Conservation (phyloP, 2,329 filamentous ascomycete genomes). For the Pestalotiopsis sp. region DNA sequence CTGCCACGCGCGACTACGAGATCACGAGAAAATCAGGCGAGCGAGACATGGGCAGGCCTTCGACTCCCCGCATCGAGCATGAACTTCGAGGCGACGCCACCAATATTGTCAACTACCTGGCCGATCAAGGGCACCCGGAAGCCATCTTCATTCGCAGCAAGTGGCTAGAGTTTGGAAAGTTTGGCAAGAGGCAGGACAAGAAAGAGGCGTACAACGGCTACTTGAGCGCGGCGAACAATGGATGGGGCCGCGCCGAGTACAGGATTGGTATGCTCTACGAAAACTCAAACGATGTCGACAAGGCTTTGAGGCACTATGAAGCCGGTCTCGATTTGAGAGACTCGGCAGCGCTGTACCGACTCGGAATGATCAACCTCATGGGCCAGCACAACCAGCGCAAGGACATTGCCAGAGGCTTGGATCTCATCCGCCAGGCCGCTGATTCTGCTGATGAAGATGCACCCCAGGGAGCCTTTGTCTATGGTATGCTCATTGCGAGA, state of each 20-base stretch:
- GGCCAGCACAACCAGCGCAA: constrained; percentile 90
- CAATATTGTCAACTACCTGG: constrained; percentile 88
- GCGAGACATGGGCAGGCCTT: constrained; percentile 57
- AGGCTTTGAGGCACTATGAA: constrained; percentile 90
- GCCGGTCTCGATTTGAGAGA: constrained; percentile 78
- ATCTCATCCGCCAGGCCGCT: constrained; percentile 82
- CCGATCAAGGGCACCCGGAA: constrained; percentile 89
- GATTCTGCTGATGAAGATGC: constrained; percentile 93
- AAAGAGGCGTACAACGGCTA: constrained; percentile 92
- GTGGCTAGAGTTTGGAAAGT: constrained; percentile 98
- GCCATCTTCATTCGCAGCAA: constrained; percentile 93
- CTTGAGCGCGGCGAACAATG: constrained; percentile 80
- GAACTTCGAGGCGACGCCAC: constrained; percentile 86
- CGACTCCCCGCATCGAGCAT: constrained; percentile 86
- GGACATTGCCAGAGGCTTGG: constrained; percentile 76
- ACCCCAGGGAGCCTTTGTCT: constrained; percentile 92
- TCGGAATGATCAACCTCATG: constrained; percentile 97
- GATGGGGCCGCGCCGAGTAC: constrained; percentile 89
- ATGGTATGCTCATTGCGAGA: constrained; percentile 89
- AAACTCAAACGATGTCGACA: constrained; percentile 87
- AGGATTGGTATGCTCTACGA: constrained; percentile 98
- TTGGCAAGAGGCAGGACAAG: constrained; percentile 87
- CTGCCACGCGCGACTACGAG: constrained; percentile 66
- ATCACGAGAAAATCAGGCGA: constrained; percentile 33
- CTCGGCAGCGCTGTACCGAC: constrained; percentile 81